A percentile compares a stretch with the other conserved stretches of the same genome.
Evolutionary conservation across 768 basidiomycete species (phyloP).

Genomic region (Lactarius akahatsu): DNA sequence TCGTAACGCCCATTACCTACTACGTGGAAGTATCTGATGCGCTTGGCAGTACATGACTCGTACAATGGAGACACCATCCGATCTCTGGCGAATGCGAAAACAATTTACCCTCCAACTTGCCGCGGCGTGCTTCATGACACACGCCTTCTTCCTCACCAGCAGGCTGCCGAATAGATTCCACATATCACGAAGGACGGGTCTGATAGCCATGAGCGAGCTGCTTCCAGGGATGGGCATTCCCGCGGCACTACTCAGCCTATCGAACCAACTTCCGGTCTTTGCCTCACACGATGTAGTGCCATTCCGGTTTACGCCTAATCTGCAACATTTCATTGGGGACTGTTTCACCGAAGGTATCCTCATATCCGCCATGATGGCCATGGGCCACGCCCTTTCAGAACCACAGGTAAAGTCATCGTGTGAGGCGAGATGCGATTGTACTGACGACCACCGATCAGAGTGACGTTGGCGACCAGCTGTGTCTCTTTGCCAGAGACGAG

Average conservation of each 20-base stretch:
- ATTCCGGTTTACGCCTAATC: slow-evolving; percentile 95
- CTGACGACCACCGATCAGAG: slow-evolving; percentile 48
- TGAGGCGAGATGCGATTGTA: slow-evolving; percentile 4
- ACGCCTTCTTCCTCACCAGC: slow-evolving; percentile 78
- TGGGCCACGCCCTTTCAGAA: slow-evolving; percentile 85
- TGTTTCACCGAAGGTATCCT: slow-evolving; percentile 88
- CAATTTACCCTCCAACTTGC: slow-evolving; percentile 93
- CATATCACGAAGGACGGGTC: slow-evolving; percentile 84
- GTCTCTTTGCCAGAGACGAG: slow-evolving; percentile 91
- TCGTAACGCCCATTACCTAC: slow-evolving; percentile 29
- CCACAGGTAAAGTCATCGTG: slow-evolving; percentile 61
- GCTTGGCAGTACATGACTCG: slow-evolving; percentile 78
- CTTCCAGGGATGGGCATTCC: slow-evolving; percentile 61
- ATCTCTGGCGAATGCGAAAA: slow-evolving; percentile 96
- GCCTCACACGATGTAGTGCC: slow-evolving; percentile 85
- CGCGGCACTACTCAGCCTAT: slow-evolving; percentile 31
- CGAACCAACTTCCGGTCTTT: slow-evolving; percentile 56
- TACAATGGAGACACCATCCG: slow-evolving; percentile 78
- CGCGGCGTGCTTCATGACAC: slow-evolving; percentile 88
- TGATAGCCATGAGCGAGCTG: slow-evolving; percentile 90
- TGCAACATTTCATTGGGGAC: slow-evolving; percentile 90
- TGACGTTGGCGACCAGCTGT: slow-evolving; percentile 89
- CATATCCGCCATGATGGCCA: slow-evolving; percentile 84
- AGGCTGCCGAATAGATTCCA: slow-evolving; percentile 84
- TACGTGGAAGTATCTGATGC: slow-evolving; percentile 11